Conservation (phyloP, 176 grass and related monocot genomes). For the Oryza glumipatula region DNA sequence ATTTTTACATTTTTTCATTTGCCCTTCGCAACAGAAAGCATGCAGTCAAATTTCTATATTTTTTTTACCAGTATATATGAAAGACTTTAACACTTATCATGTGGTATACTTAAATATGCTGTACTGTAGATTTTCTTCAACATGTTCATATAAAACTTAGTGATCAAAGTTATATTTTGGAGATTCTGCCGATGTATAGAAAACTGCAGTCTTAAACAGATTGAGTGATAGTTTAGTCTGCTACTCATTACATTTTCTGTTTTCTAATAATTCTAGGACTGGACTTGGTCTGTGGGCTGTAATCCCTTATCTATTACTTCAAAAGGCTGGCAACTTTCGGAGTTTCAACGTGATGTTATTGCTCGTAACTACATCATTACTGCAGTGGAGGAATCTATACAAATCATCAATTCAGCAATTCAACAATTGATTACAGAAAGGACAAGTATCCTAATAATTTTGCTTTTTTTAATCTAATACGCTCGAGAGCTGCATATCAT, state of each 20-base stretch:
- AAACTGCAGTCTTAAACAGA: background rate
- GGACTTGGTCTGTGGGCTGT: slow-evolving; percentile 98
- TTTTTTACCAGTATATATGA: no score
- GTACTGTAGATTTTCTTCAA: background rate
- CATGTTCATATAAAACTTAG: background rate
- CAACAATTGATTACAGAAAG: slow-evolving; percentile 60
- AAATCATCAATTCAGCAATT: slow-evolving; percentile 77
- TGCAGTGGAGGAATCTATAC: slow-evolving; percentile 89
- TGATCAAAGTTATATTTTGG: background rate
- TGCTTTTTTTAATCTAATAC: background rate
- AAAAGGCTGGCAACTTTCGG: slow-evolving; percentile 73
- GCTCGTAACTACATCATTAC: slow-evolving; percentile 88
- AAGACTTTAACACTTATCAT: no score
- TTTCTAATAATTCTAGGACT: slow-evolving; percentile 57
- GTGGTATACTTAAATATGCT: background rate
- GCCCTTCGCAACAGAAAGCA: background rate
- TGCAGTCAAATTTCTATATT: no score
- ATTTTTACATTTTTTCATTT: slow-evolving; percentile 15
- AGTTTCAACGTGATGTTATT: slow-evolving; percentile 80
- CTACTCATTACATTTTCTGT: slow-evolving; percentile 10
- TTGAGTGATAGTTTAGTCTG: background rate
- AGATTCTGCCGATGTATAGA: background rate
- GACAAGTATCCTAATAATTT: slow-evolving; percentile 66
- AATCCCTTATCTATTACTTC: slow-evolving; percentile 83
- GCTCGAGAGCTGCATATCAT: no score